These are phyloP conservation scores for Schwanniomyces occidentalis DNA, from an alignment of 805 yeast species.

Conservation along the genomic window DNA sequence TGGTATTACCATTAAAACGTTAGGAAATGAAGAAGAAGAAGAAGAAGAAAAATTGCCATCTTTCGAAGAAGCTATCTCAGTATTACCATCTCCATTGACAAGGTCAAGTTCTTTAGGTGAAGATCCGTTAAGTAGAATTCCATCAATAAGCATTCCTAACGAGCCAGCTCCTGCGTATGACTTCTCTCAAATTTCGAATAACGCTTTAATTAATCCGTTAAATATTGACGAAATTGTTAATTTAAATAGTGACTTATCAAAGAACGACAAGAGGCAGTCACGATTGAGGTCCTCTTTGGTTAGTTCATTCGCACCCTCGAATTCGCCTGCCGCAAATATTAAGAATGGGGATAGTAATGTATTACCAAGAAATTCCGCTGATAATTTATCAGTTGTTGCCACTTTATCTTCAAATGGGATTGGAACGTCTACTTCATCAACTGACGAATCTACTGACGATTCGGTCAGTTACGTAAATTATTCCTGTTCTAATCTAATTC, in stretches of 20 bases:
- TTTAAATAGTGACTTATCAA: conserved; percentile 5
- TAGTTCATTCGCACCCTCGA: conserved; percentile 31
- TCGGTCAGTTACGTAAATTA: background rate
- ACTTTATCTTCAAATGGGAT: conserved; percentile 11
- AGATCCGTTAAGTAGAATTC: conserved; percentile 37
- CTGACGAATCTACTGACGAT: conserved; percentile 5
- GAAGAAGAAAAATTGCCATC: conserved; percentile 48
- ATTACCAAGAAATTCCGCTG: conserved; percentile 3
- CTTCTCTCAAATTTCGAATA: conserved; percentile 1
- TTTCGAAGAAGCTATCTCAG: conserved; percentile 66
- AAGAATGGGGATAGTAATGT: background rate
- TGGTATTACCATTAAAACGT: conserved; percentile 33
- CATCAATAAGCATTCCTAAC: conserved; percentile 25
- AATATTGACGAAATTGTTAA: conserved; percentile 32
- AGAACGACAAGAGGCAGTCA: conserved; percentile 15
- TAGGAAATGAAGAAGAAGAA: conserved; percentile 18
- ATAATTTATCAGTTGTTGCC: conserved; percentile 8
- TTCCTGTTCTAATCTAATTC: conserved; percentile 3
- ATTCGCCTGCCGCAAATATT: conserved; percentile 1
- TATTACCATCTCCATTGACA: conserved; percentile 36
- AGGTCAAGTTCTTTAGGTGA: conserved; percentile 41
- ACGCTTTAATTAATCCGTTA: conserved; percentile 6
- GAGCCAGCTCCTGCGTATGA: conserved; percentile 39
- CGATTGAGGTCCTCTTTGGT: conserved; percentile 28
- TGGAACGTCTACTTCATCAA: conserved; percentile 3